Conservation (phyloP, 1,284 basidiomycete species). For the Cerioporus squamosus region DNA sequence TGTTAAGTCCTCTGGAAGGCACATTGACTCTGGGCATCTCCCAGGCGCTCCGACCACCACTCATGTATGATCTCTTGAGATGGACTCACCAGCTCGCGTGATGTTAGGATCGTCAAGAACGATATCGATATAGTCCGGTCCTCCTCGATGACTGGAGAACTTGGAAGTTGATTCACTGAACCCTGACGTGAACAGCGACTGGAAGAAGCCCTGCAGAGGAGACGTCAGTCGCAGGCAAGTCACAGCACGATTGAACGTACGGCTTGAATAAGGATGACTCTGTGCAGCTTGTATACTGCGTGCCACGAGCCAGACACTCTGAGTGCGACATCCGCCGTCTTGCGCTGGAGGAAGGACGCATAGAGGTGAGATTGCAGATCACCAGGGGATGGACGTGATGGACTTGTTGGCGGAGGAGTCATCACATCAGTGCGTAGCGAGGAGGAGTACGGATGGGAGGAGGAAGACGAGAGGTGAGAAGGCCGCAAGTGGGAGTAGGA, state of each 20-base stretch:
- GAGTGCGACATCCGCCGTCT: slow-evolving; percentile 79
- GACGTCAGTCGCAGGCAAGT: neutral
- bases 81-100: slow-evolving; percentile 71
- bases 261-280: slow-evolving; percentile 85
- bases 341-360: slow-evolving; percentile 68
- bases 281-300: slow-evolving; percentile 79
- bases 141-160: slow-evolving; percentile 21
- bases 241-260: slow-evolving; percentile 46
- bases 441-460: slow-evolving; percentile 10
- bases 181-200: slow-evolving; percentile 81
- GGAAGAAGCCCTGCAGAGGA: slow-evolving; percentile 74
- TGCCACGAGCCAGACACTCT: slow-evolving; percentile 73
- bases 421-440: slow-evolving; percentile 21
- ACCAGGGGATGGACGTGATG: slow-evolving; percentile 39
- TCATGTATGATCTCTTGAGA: too few species aligned
- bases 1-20: neutral
- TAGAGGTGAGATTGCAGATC: slow-evolving; percentile 78
- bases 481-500: slow-evolving; percentile 10
- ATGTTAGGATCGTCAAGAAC: slow-evolving; percentile 87
- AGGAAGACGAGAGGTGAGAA: slow-evolving; percentile 8
- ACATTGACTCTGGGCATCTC: neutral
- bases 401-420: slow-evolving; percentile 20
- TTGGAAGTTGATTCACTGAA: slow-evolving; percentile 52
- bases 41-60: neutral
- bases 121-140: slow-evolving; percentile 59